Evolutionary conservation across 2,329 filamentous ascomycete genomes (phyloP), one percentile per base, ranked within the genome.

Genomic region (Scedosporium minutisporum): DNA sequence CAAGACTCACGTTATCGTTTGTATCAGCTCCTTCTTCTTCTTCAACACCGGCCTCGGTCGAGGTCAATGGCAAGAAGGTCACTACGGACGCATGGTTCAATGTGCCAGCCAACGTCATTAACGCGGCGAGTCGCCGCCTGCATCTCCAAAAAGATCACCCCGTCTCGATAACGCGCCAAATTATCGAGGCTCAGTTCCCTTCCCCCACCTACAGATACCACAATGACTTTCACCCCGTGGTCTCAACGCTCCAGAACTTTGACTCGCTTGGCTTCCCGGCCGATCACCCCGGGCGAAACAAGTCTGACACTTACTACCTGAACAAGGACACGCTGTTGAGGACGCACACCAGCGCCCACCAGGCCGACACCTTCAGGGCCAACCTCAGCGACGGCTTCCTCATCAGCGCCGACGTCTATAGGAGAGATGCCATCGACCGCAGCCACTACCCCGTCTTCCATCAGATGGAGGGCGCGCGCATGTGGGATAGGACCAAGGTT

Each of bases 381-480:
- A 86, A 92, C 75, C 76, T 83, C 62, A 89, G 83, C 68, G 82
- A 87, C 44, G 95, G 93, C 3, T 99, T 92, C 72, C 88, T 96
- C 41, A 90, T 99, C 72, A 89, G 89, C 64, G 95, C 93, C 25
- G 95, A 99, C 73, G 95, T 99, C 18, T 99, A 97, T 75, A 86
- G 95, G 53, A 84, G 95, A 66, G 95, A 99, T 82, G 93, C 93
- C 63, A 89, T 99, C 70, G 95, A 99, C 75, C 86, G 90, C 63
- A 95, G 88, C 68, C 95, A 99, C 76, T 97, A 97, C 75, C 95
- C 95, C 0, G 86, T 96, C 64, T 99, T 99, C 75, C 95, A 99
- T 76, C 95, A 99, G 77, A 97, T 97, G 93, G 95, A 99, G 74
- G 93, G 92, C 12, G 93, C 93, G 7, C 83, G 89, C 68, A 88